These are phyloP conservation scores for Gossypium laxum DNA, from an alignment of 441 rosid species.

Conservation along the genomic window DNA sequence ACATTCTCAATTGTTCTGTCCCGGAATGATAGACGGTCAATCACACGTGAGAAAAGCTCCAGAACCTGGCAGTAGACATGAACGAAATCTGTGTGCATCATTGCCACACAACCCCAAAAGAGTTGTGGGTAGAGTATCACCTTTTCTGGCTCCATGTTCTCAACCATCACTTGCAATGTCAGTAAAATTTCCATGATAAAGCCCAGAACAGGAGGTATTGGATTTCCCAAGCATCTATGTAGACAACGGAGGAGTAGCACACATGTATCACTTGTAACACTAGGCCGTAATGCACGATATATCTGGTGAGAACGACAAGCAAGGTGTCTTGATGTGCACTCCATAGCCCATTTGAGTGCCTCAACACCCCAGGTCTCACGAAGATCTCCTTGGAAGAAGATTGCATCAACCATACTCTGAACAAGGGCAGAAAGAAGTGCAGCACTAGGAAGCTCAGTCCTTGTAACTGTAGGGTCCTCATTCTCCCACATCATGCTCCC, in stretches of 20 bases:
- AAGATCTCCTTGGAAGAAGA: slow-evolving; percentile 97
- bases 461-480: slow-evolving; percentile 81
- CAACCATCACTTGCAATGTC: slow-evolving; percentile 96
- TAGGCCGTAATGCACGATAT: slow-evolving; percentile 90
- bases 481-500: slow-evolving; percentile 99
- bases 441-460: slow-evolving; percentile 95
- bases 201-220: slow-evolving; percentile 90
- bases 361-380: slow-evolving; percentile 97
- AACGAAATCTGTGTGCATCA: slow-evolving; percentile 97
- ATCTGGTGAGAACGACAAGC: slow-evolving; percentile 99
- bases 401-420: slow-evolving; percentile 99
- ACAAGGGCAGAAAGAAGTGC: slow-evolving; percentile 93
- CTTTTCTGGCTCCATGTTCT: slow-evolving; percentile 98
- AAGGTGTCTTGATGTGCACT: slow-evolving; percentile 92
- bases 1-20: slow-evolving; percentile 94
- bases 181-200: slow-evolving; percentile 90
- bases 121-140: slow-evolving; percentile 93
- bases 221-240: slow-evolving; percentile 91
- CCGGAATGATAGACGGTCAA: slow-evolving; percentile 73
- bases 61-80: slow-evolving; percentile 96
- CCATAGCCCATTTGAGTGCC: slow-evolving; percentile 99
- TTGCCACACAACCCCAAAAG: slow-evolving; percentile 95
- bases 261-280: slow-evolving; percentile 87
- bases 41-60: slow-evolving; percentile 86
- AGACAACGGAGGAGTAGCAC: slow-evolving; percentile 91